phyloP scores from a whole-genome alignment of 352 stramenopile genomes.

The Globisporangium irregulare region DNA sequence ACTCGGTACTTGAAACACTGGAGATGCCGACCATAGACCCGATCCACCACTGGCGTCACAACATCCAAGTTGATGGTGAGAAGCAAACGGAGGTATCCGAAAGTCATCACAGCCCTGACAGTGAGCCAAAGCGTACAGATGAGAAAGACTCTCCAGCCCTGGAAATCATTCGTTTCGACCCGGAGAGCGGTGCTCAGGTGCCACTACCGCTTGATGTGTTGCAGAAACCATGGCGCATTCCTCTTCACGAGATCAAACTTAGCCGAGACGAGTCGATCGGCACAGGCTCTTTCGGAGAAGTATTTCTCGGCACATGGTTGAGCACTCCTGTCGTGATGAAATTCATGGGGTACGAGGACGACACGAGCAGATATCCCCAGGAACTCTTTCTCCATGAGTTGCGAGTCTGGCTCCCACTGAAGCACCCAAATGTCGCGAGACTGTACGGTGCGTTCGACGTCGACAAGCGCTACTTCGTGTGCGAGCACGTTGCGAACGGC shows the following conservation, averaged over 20 bases:
- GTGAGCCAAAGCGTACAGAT: background rate
- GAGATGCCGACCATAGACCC: background rate
- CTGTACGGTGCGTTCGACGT: constrained; percentile 6
- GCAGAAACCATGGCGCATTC: constrained; percentile 6
- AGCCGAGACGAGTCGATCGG: background rate
- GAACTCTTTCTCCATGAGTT: constrained; percentile 12
- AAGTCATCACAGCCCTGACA: background rate
- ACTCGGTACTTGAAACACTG: background rate
- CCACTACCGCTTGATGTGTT: background rate
- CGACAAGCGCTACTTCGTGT: constrained; percentile 13
- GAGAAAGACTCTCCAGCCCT: background rate
- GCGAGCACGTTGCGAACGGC: constrained; percentile 2
- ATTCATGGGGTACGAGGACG: background rate
- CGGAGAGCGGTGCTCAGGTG: too few species aligned
- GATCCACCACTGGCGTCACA: background rate
- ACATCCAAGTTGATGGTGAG: background rate
- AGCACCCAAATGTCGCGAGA: constrained; percentile 3
- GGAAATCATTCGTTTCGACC: background rate
- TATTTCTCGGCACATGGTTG: constrained; percentile 7
- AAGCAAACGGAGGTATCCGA: background rate
- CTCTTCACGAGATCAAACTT: constrained; percentile 1
- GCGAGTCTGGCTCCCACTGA: constrained; percentile 8
- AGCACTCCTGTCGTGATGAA: constrained; percentile 10
- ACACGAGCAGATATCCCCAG: background rate
- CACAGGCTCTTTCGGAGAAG: background rate